Percentiles rank a stretch among this genome's conserved stretches.
Conservation (phyloP, 441 rosid species). For the Arabidopsis lyrata region DNA sequence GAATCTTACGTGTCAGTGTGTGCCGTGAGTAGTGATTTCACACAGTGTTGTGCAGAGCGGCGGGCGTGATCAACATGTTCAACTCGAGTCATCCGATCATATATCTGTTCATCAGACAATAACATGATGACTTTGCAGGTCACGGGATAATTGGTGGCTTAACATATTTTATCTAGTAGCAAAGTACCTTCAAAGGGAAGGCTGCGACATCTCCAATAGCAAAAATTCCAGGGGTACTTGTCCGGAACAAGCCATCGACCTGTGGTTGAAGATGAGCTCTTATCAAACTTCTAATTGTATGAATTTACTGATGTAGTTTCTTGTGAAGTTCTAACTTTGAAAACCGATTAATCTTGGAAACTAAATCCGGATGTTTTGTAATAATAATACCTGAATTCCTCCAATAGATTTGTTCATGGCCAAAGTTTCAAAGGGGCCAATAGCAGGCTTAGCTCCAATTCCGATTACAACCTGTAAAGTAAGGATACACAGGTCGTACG, state of each 20-base stretch:
- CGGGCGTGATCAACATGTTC: conserved; percentile 96
- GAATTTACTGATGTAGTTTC: conserved; percentile 1
- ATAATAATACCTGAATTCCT: conserved; percentile 73
- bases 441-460: conserved; percentile 90
- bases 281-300: conserved; percentile 19
- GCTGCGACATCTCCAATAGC: conserved; percentile 97
- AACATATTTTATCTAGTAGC: conserved; percentile 30
- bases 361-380: not conserved
- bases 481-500: conserved; percentile 10
- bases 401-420: conserved; percentile 70
- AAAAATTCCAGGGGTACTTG: conserved; percentile 86
- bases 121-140: conserved; percentile 26
- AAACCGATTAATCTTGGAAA: conserved; percentile 9
- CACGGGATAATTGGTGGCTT: not conserved
- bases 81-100: conserved; percentile 80
- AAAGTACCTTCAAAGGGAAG: conserved; percentile 81
- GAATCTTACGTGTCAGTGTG: conserved; percentile 69
- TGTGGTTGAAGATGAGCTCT: conserved; percentile 45
- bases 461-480: conserved; percentile 73
- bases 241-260: conserved; percentile 89
- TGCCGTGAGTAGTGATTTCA: conserved; percentile 71
- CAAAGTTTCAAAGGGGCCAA: conserved; percentile 72
- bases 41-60: conserved; percentile 88
- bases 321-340: not conserved
- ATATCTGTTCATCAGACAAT: conserved; percentile 59